phyloP scores from a whole-genome alignment of 495 filamentous ascomycete species.

The Neurospora hispaniola region DNA sequence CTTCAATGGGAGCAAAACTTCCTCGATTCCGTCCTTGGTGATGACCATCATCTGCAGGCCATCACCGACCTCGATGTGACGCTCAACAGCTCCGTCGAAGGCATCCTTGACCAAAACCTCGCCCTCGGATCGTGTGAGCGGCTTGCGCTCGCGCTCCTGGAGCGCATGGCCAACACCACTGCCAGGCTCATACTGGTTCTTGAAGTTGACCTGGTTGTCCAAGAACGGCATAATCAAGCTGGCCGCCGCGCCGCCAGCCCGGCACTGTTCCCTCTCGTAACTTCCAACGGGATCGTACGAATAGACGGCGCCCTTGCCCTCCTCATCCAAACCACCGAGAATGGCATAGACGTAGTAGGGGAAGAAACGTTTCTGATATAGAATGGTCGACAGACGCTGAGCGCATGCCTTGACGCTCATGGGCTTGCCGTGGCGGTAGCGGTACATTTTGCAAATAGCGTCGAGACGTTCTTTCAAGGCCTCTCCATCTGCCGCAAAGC shows the following conservation, averaged over 20 bases:
- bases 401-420: conserved; percentile 92
- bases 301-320: conserved; percentile 89
- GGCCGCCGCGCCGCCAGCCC: conserved; percentile 87
- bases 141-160: conserved; percentile 51
- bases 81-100: conserved; percentile 93
- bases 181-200: conserved; percentile 94
- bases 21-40: conserved; percentile 78
- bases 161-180: conserved; percentile 76
- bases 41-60: conserved; percentile 91
- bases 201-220: conserved; percentile 99
- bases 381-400: conserved; percentile 81
- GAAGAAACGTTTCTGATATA: conserved; percentile 97
- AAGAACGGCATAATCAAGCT: conserved; percentile 98
- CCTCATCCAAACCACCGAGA: conserved; percentile 85
- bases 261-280: conserved; percentile 92
- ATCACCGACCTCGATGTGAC: conserved; percentile 98
- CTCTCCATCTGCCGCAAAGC: conserved; percentile 87
- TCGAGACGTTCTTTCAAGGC: conserved; percentile 85
- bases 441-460: conserved; percentile 91
- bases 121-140: conserved; percentile 59
- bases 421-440: conserved; percentile 83
- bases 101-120: conserved; percentile 89
- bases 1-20: conserved; percentile 76
- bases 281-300: conserved; percentile 96
- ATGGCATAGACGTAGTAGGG: conserved; percentile 95